Percentiles rank a stretch among this genome's conserved stretches.
Evolutionary conservation across 2,329 filamentous ascomycete species (phyloP).

Genomic region (Xylariaceae sp.): DNA sequence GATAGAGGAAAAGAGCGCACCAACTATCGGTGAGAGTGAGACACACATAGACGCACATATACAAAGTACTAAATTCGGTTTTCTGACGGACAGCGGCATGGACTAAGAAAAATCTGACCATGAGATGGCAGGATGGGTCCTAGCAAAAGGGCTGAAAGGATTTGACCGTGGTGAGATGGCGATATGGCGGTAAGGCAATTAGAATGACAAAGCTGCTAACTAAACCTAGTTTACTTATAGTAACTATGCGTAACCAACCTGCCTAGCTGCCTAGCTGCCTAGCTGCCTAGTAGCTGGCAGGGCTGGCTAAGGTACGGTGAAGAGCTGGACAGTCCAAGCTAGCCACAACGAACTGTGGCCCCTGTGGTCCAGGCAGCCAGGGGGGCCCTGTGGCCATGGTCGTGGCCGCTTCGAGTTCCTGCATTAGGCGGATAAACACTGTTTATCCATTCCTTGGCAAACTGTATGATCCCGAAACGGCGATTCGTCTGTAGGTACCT

Average conservation of each 20-base stretch:
- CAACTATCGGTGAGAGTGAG: constrained; percentile 43
- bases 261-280: neutral
- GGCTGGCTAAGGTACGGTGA: constrained; percentile 21
- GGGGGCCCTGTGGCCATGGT: no score
- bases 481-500: constrained; percentile 31
- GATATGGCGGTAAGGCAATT: constrained; percentile 28
- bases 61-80: constrained; percentile 20
- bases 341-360: constrained; percentile 15
- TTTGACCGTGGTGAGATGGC: constrained; percentile 27
- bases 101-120: constrained; percentile 16
- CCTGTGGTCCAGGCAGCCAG: no score
- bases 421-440: constrained; percentile 36
- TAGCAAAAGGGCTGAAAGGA: constrained; percentile 23
- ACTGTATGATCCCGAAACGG: constrained; percentile 21
- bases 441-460: constrained; percentile 28
- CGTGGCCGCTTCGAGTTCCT: constrained; percentile 31
- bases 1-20: constrained; percentile 31
- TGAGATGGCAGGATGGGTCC: constrained; percentile 27
- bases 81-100: constrained; percentile 24
- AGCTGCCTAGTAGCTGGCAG: neutral
- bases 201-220: neutral
- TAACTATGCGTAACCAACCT: neutral
- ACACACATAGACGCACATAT: constrained; percentile 27
- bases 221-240: no score
- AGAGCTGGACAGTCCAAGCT: constrained; percentile 11